These are phyloP conservation scores for Fusarium secorum DNA, from an alignment of 2,329 filamentous ascomycete species.

Conservation along the genomic window DNA sequence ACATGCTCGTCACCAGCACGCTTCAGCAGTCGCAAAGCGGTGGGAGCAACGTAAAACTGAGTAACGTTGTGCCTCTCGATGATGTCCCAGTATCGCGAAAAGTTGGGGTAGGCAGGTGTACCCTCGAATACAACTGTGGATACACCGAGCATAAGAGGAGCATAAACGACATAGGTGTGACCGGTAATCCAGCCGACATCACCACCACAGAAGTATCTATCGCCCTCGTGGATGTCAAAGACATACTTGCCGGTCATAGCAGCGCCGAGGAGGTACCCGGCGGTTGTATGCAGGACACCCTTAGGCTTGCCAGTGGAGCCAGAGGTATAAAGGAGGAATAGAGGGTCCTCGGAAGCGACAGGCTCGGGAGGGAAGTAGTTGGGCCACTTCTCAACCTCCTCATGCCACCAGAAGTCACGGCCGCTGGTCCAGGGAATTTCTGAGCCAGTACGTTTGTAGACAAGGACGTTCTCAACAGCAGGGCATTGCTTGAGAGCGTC, in stretches of 20 bases:
- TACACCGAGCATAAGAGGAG: slow-evolving; percentile 89
- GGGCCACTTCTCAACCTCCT: slow-evolving; percentile 97
- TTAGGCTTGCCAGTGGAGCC: slow-evolving; percentile 99
- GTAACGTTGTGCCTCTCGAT: slow-evolving; percentile 95
- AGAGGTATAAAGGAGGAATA: slow-evolving; percentile 98
- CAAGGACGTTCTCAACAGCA: slow-evolving; percentile 82
- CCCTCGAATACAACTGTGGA: slow-evolving; percentile 97
- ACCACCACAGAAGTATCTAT: slow-evolving; percentile 96
- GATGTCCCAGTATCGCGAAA: slow-evolving; percentile 98
- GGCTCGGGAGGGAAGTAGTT: slow-evolving; percentile 87
- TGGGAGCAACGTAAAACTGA: slow-evolving; percentile 98
- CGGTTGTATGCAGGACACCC: slow-evolving; percentile 98
- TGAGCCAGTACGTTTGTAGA: slow-evolving; percentile 93
- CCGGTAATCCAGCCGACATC: slow-evolving; percentile 99
- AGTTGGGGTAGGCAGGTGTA: slow-evolving; percentile 95
- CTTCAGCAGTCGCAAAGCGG: slow-evolving; percentile 91
- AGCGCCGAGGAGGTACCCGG: slow-evolving; percentile 91
- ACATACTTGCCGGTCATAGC: slow-evolving; percentile 97
- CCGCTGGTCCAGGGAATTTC: slow-evolving; percentile 90
- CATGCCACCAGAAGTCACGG: slow-evolving; percentile 97
- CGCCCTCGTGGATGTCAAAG: slow-evolving; percentile 94
- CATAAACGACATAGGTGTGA: slow-evolving; percentile 98
- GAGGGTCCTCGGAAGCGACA: slow-evolving; percentile 92
- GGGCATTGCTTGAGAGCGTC: slow-evolving; percentile 97
- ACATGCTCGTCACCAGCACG: slow-evolving; percentile 94